A percentile compares a stretch with the other conserved stretches of the same genome.
Evolutionary conservation across 1,284 basidiomycete species (phyloP).

Genomic region (Apiotrichum sp.): DNA sequence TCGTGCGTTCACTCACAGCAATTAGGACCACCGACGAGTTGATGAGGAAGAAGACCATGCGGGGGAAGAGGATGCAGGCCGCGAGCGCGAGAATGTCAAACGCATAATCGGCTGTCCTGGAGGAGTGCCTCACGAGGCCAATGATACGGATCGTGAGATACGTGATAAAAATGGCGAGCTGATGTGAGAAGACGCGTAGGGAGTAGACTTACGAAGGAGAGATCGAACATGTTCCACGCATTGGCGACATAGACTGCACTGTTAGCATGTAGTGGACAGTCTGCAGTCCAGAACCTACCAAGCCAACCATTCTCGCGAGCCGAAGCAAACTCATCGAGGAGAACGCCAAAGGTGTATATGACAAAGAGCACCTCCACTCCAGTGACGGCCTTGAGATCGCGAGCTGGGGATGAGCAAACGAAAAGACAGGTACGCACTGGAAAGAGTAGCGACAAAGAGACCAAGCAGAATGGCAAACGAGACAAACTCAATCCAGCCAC

Average conservation of each 20-base stretch:
- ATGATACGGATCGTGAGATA: conserved; percentile 63
- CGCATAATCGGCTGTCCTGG: conserved; percentile 58
- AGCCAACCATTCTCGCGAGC: conserved; percentile 71
- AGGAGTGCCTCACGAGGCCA: conserved; percentile 57
- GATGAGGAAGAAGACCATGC: conserved; percentile 78
- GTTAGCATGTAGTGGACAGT: conserved; percentile 1
- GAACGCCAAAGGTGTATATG: conserved; percentile 66
- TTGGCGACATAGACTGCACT: conserved; percentile 70
- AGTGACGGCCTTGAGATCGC: conserved; percentile 53
- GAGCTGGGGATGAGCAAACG: conserved; percentile 49
- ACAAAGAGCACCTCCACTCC: conserved; percentile 64
- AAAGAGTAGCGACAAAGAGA: conserved; percentile 55
- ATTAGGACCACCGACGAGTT: conserved; percentile 75
- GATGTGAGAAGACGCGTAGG: conserved; percentile 12
- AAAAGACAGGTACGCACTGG: conserved; percentile 53
- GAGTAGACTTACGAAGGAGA: conserved; percentile 53
- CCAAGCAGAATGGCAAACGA: conserved; percentile 62
- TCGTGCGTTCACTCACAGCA: conserved; percentile 49
- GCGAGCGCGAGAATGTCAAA: conserved; percentile 79
- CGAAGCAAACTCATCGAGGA: conserved; percentile 55
- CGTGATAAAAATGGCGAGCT: conserved; percentile 60
- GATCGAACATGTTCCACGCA: conserved; percentile 81
- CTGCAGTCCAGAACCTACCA: conserved; percentile 52
- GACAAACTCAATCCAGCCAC: conserved; percentile 68
- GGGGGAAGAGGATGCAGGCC: conserved; percentile 78